Conservation (phyloP, 495 filamentous ascomycete species). For the Neurospora sp. region DNA sequence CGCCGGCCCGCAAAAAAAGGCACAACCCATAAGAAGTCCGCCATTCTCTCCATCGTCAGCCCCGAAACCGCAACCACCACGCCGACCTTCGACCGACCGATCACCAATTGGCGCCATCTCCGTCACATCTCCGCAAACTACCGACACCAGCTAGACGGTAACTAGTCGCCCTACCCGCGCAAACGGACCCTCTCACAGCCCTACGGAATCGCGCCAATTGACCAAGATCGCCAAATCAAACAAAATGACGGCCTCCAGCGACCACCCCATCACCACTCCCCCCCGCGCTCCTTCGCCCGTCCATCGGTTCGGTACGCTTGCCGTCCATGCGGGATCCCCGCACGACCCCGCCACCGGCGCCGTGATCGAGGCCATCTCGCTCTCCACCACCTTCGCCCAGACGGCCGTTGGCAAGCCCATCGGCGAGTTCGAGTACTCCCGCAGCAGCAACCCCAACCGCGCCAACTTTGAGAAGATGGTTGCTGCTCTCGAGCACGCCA, state of each 20-base stretch:
- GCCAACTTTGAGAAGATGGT: slow-evolving; percentile 88
- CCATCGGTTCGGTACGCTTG: slow-evolving; percentile 76
- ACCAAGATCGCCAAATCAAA: not conserved
- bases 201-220: not conserved
- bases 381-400: slow-evolving; percentile 91
- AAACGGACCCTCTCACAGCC: not conserved
- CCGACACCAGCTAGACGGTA: not conserved
- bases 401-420: slow-evolving; percentile 74
- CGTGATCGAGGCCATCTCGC: slow-evolving; percentile 90
- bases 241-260: slow-evolving; percentile 29
- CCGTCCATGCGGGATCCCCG: slow-evolving; percentile 84
- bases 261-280: slow-evolving; percentile 33
- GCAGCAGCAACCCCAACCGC: slow-evolving; percentile 87
- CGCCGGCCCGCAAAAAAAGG: not conserved
- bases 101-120: not conserved
- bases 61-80: not conserved
- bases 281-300: slow-evolving; percentile 31
- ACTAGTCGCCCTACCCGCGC: not conserved
- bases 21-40: not conserved
- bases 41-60: not conserved
- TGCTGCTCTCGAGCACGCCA: slow-evolving; percentile 84
- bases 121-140: not conserved
- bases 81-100: not conserved
- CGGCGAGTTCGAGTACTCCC: slow-evolving; percentile 80
- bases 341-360: slow-evolving; percentile 88